Base-by-base conservation (phyloP, 192 early-diverging fungal genomes). In the Backusella mclennaniae region DNA sequence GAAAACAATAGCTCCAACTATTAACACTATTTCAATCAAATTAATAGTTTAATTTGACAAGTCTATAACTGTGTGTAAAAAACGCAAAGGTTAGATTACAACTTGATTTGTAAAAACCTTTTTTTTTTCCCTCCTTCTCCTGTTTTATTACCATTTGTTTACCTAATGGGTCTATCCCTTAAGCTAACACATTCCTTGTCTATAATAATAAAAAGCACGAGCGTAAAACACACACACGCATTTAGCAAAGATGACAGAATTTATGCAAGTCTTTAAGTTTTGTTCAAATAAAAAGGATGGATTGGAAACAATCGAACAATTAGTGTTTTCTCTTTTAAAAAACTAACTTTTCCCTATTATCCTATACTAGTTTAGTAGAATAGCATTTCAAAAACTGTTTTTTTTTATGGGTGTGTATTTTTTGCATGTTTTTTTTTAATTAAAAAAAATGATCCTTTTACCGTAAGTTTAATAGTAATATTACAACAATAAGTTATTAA, bases 131-230 rank as follows among this genome's bases (percentile, higher is more conserved):
- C 35, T 36, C 35, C 67, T 38, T 4, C 35, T 69, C 36, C 36
- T 69, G n/a, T 69, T 38, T 36, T 38, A 38, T 38, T 69, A 29
- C 2, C 8, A 3, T 63, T 21, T 14, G 35, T 41, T 63, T 63
- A 63, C 56, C 56, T 63, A 39, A 39, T 38, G 41, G 19, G 17
- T 41, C 8, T 69, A 23, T 69, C 38, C 68, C 68, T 23, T 69
- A 38, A 9, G 19, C 35, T 35, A 67, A 67, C 68, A 69, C 68
- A 69, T 69, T 69, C 68, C 68, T 69, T 35, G 68, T 35, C 17
- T 39, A 69, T 69, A 69, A 63, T 14, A 26, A 63, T 69, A 36
- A 69, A 38, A 69, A 69, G 68, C 68, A 69, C 68, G 68, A 69
- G 68, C 68, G 68, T 49, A 49, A 49, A 49, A 49, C 68, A 69